Conservation (phyloP, 257 asterid genomes). For the Prunella vulgaris region DNA sequence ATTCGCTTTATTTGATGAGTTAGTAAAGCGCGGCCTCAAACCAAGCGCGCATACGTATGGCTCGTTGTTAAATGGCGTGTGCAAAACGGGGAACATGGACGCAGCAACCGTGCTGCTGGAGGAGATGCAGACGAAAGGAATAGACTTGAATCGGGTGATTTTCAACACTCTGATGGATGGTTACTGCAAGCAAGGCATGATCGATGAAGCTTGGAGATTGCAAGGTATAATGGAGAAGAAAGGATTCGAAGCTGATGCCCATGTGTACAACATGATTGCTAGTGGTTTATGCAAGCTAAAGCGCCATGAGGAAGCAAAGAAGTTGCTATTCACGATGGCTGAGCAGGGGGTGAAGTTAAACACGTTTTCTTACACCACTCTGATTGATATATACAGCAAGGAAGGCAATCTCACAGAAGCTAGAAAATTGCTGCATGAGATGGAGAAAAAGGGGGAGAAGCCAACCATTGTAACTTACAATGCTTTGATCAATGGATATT, state of each 20-base stretch:
- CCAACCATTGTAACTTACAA: constrained; percentile 50
- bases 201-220: constrained; percentile 65
- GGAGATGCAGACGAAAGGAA: constrained; percentile 80
- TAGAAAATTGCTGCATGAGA: constrained; percentile 32
- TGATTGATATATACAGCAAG: constrained; percentile 55
- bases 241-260: constrained; percentile 67
- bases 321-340: constrained; percentile 52
- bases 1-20: constrained; percentile 61
- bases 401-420: constrained; percentile 65
- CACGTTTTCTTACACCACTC: constrained; percentile 51
- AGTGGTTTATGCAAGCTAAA: constrained; percentile 56
- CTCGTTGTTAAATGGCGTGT: constrained; percentile 61
- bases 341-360: constrained; percentile 56
- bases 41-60: constrained; percentile 76
- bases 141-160: constrained; percentile 52
- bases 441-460: constrained; percentile 43
- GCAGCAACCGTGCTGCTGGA: constrained; percentile 56
- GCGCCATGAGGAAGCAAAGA: constrained; percentile 61
- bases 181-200: constrained; percentile 72
- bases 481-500: constrained; percentile 51
- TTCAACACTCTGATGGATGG: constrained; percentile 86
- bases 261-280: constrained; percentile 58
- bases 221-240: constrained; percentile 58
- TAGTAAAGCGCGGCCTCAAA: constrained; percentile 55
- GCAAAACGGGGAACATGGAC: constrained; percentile 64